Base-by-base conservation (phyloP, 495 filamentous ascomycete species). In the Trichoderma reesei region DNA sequence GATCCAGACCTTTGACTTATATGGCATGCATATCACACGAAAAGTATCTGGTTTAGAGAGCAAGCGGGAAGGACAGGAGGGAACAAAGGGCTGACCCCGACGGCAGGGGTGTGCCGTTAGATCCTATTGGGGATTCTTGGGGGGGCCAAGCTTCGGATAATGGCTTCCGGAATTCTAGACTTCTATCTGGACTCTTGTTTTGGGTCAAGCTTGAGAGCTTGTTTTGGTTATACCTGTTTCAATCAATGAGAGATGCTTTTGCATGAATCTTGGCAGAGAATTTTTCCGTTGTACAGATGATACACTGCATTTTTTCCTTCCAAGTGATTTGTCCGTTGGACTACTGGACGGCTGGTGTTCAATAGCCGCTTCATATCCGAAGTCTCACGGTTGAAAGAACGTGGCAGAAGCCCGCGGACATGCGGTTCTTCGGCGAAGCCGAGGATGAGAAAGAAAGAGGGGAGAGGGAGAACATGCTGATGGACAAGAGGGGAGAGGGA, bases 331-430 rank as follows among this genome's bases (percentile, higher is more conserved):
- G 26, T 56, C 20, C 51, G n/a, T 20, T 44, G 31, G 26, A 26
- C 26, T 26, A 26, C 26, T 26, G 26, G 26, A 14, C 18, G 11
- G 16, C 31, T 56, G 9, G 51, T 4, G 2, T 56, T 16, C 20
- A 56, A 56, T 56, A 10, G 13, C 51, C 51, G 51, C 26, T 33
- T 56, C 51, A 34, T 56, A 56, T 56, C 51, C 51, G 51, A 34
- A 26, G 26, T 26, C 26, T 5, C 2, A 56, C 34, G 51, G 51
- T 8, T 33, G 33, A 26, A 10, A 56, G 31, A 9, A 31, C 16
- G 51, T n/a, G 51, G 26, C 51, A 10, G 10, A 33, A 9, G 26
- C 9, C 26, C 51, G 46, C 11, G 11, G 13, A 14, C 10, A 44
- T 14, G 13, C 10, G 16, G 14, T 20, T 48, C 9, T 48, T 8